Base-by-base conservation (phyloP, 192 early-diverging fungal species). In the Backusella australiensis region DNA sequence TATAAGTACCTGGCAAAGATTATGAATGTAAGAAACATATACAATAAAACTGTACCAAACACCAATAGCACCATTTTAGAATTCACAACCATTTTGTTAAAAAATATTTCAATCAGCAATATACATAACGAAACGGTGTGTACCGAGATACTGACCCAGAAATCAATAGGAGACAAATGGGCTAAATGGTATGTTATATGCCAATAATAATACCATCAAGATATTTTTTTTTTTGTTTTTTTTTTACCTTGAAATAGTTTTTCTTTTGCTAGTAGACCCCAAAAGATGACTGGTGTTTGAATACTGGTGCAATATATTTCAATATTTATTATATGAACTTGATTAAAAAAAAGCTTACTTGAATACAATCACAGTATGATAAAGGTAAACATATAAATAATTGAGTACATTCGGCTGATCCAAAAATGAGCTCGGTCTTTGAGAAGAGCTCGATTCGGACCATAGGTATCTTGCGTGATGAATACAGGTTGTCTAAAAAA, bases 101-200 rank as follows among this genome's bases (percentile, higher is more conserved):
- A 77, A 1, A 75, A 75, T 6, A 82, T 70, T 11, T 82, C 81
- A 69, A 53, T 66, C n/a, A 82, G 39, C 77, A 82, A 76, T n/a
- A 75, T 38, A 34, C 68, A 75, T 6, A 82, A 82, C 2, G 81
- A 76, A 9, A 69, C 67, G 2, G 74, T 72, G 66, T 82, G 81
- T 6, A 78, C 77, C 7, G 72, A 75, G 4, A 32, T 53, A 26
- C 53, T 68, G 63, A 78, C 53, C 67, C 75, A 82, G 73, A 71
- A 78, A 38, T 63, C 56, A 63, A 63, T 11, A 14, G 56, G 56
- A n/a, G 56, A 63, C 11, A 63, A 63, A 29, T 63, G 56, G 4
- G 56, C 56, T 63, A 9, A 29, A 63, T 11, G 1, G 2, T 29
- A 4, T 63, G 4, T 29, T 63, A 29, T 29, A 14, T 14, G 23